Conservation (phyloP, 1,284 basidiomycete genomes). For the Neonothopanus nambi region DNA sequence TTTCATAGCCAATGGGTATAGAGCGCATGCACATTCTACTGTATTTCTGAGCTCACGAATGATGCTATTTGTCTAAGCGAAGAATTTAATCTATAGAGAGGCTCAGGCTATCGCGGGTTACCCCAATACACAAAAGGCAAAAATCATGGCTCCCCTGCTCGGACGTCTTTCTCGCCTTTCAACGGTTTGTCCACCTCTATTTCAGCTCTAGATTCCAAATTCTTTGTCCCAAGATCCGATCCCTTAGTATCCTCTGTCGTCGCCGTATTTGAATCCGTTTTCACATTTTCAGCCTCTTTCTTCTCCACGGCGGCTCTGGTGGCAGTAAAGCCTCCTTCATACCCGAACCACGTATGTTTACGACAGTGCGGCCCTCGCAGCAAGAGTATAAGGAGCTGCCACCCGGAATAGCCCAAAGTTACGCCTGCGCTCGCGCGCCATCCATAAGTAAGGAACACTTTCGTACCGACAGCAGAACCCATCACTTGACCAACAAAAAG, state of each 20-base stretch:
- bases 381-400: slow-evolving; percentile 44
- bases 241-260: not conserved
- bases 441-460: slow-evolving; percentile 58
- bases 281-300: not conserved
- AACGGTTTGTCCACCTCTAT: too few relatives aligned
- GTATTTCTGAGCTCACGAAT: too few relatives aligned
- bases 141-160: too few relatives aligned
- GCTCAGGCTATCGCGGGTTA: too few relatives aligned
- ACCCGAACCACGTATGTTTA: slow-evolving; percentile 57
- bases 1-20: too few relatives aligned
- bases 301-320: slow-evolving; percentile 26
- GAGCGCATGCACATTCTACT: too few relatives aligned
- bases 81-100: too few relatives aligned
- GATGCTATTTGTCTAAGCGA: too few relatives aligned
- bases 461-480: slow-evolving; percentile 63
- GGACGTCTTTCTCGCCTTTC: too few relatives aligned
- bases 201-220: not conserved
- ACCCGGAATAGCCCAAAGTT: slow-evolving; percentile 49
- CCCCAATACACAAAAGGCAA: too few relatives aligned
- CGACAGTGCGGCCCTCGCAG: slow-evolving; percentile 56
- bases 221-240: not conserved
- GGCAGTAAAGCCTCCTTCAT: slow-evolving; percentile 42
- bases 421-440: slow-evolving; percentile 59
- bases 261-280: not conserved
- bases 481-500: slow-evolving; percentile 62